Evolutionary conservation across 495 filamentous ascomycete species (phyloP).

Genomic region (Xylaria castorea): DNA sequence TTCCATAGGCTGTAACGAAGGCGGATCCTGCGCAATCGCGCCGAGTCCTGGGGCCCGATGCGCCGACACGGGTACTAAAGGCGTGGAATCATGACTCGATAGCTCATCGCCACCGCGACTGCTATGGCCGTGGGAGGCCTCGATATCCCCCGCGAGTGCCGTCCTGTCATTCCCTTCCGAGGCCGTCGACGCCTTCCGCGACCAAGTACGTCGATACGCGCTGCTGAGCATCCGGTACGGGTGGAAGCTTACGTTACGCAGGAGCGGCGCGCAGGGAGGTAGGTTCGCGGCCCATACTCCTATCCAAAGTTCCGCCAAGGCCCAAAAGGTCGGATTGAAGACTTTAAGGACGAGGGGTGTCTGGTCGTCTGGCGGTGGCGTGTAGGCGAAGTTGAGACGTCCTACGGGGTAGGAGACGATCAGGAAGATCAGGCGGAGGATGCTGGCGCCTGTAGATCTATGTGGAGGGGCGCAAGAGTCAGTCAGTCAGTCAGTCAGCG

Average conservation of each 20-base stretch:
- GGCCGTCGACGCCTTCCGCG: neutral
- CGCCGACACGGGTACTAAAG: neutral
- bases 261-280: slow-evolving; percentile 20
- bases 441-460: slow-evolving; percentile 23
- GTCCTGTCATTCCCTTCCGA: neutral
- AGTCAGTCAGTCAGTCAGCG: neutral
- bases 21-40: neutral
- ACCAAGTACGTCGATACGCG: slow-evolving; percentile 18
- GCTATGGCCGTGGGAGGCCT: neutral
- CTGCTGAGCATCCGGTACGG: slow-evolving; percentile 14
- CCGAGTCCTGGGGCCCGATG: neutral
- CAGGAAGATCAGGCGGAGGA: slow-evolving; percentile 24
- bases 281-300: slow-evolving; percentile 24
- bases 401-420: slow-evolving; percentile 22
- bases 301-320: slow-evolving; percentile 14
- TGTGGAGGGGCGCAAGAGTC: neutral
- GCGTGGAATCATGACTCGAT: neutral
- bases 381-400: slow-evolving; percentile 24
- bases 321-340: slow-evolving; percentile 25
- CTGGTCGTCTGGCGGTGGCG: slow-evolving; percentile 13
- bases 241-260: slow-evolving; percentile 7
- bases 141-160: neutral
- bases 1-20: neutral
- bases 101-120: neutral
- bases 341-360: slow-evolving; percentile 22